Conservation (phyloP, 1,284 basidiomycete species). For the Caloboletus inedulis region DNA sequence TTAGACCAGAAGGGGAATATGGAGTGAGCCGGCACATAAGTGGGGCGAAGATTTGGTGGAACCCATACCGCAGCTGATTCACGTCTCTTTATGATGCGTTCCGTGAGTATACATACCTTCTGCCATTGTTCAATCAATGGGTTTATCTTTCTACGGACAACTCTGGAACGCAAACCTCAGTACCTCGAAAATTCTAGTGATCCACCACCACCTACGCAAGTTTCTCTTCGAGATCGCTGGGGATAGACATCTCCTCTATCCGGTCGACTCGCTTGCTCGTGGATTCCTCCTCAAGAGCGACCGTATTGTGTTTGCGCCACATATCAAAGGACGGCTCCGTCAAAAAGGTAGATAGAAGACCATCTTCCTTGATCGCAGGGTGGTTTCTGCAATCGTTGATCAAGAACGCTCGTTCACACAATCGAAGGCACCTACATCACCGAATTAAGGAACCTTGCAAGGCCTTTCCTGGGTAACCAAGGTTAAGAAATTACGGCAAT, state of each 20-base stretch:
- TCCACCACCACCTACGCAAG: conserved; percentile 52
- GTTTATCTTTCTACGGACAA: conserved; percentile 67
- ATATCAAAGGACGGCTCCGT: conserved; percentile 78
- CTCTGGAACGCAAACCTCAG: conserved; percentile 39
- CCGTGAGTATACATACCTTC: conserved; percentile 78
- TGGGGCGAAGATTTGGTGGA: conserved; percentile 57
- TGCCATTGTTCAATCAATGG: conserved; percentile 88
- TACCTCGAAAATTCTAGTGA: background rate
- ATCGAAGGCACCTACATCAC: conserved; percentile 52
- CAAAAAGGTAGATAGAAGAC: conserved; percentile 76
- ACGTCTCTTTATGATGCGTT: conserved; percentile 81
- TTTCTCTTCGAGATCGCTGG: conserved; percentile 87
- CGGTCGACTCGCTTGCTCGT: conserved; percentile 75
- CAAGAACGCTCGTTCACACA: background rate
- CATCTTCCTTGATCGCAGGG: conserved; percentile 85
- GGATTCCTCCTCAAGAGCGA: conserved; percentile 86
- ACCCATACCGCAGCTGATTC: conserved; percentile 84
- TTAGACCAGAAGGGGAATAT: conserved; percentile 43
- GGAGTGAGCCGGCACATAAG: conserved; percentile 66
- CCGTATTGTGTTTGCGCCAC: conserved; percentile 74
- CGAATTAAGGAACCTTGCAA: conserved; percentile 79
- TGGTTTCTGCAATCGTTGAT: conserved; percentile 62
- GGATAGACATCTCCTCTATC: conserved; percentile 88
- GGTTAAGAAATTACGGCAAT: background rate
- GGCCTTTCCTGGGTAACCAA: conserved; percentile 57